phyloP scores from a whole-genome alignment of 2,329 filamentous ascomycete species.

The Apiospora marii region DNA sequence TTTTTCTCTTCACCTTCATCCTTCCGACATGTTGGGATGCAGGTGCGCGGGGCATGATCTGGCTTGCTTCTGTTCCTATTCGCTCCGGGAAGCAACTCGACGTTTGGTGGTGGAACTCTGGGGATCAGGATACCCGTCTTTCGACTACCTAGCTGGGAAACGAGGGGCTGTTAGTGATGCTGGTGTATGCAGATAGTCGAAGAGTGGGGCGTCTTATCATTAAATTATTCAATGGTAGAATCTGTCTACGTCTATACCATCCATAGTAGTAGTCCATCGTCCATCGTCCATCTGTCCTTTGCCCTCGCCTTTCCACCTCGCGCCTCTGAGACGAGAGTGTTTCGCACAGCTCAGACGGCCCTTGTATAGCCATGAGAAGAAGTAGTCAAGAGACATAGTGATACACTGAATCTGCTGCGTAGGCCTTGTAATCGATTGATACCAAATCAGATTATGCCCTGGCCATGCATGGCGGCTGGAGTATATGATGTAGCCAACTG shows the following conservation, averaged over 20 bases:
- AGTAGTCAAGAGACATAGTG: not conserved
- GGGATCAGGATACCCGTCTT: conserved; percentile 15
- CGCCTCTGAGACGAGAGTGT: not conserved
- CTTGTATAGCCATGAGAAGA: not conserved
- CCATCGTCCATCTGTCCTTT: not conserved
- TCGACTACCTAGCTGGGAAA: conserved; percentile 6
- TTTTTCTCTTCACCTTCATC: too few relatives aligned
- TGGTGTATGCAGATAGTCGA: conserved; percentile 4
- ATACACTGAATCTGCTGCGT: not conserved
- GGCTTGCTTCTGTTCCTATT: conserved; percentile 1
- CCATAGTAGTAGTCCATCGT: not conserved
- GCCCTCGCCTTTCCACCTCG: not conserved
- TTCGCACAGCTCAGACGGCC: not conserved
- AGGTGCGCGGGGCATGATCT: conserved; percentile 5
- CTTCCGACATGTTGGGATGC: conserved; percentile 12
- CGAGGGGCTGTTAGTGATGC: conserved; percentile 19
- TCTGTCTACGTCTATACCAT: not conserved
- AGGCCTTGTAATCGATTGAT: not conserved
- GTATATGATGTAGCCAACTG: not conserved
- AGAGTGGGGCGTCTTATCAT: not conserved
- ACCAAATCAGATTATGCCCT: not conserved
- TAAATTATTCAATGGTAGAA: not conserved
- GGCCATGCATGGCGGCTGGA: not conserved
- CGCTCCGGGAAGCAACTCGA: not conserved
- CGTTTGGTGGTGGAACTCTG: conserved; percentile 6